Evolutionary conservation across 2,329 filamentous ascomycete genomes (phyloP).

Genomic region (Fonsecaea pedrosoi): DNA sequence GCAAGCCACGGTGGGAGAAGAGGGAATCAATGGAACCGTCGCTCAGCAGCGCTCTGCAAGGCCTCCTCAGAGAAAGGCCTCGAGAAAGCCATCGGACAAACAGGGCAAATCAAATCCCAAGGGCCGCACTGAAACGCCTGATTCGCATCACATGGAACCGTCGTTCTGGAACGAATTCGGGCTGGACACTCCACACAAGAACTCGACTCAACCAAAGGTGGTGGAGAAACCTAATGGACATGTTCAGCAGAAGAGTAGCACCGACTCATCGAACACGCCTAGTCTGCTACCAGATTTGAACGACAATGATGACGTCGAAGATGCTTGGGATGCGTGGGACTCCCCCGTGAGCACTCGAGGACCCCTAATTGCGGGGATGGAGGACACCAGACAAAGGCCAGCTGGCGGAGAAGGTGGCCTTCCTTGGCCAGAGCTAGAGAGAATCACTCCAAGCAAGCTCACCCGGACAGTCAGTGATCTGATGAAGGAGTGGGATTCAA

Average conservation of each 20-base stretch:
- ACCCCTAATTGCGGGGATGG: not conserved
- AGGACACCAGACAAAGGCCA: slow-evolving; percentile 9
- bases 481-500: slow-evolving; percentile 83
- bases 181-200: slow-evolving; percentile 54
- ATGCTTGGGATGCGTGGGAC: slow-evolving; percentile 64
- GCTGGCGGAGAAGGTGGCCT: slow-evolving; percentile 24
- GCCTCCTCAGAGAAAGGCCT: slow-evolving; percentile 45
- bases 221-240: slow-evolving; percentile 37
- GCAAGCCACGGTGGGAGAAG: slow-evolving; percentile 94
- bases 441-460: slow-evolving; percentile 75
- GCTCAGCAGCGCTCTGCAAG: slow-evolving; percentile 43
- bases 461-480: slow-evolving; percentile 82
- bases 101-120: slow-evolving; percentile 15
- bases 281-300: slow-evolving; percentile 35
- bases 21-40: slow-evolving; percentile 67
- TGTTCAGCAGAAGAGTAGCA: slow-evolving; percentile 33
- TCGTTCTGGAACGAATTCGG: slow-evolving; percentile 61
- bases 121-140: slow-evolving; percentile 1
- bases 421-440: slow-evolving; percentile 74
- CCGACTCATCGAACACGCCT: slow-evolving; percentile 36
- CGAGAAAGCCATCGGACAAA: slow-evolving; percentile 51
- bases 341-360: slow-evolving; percentile 46
- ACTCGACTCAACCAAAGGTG: slow-evolving; percentile 35
- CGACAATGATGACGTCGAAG: slow-evolving; percentile 54
- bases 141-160: slow-evolving; percentile 47